Evolutionary conservation across 768 basidiomycete genomes (phyloP).

Genomic region (Cyathus striatus): DNA sequence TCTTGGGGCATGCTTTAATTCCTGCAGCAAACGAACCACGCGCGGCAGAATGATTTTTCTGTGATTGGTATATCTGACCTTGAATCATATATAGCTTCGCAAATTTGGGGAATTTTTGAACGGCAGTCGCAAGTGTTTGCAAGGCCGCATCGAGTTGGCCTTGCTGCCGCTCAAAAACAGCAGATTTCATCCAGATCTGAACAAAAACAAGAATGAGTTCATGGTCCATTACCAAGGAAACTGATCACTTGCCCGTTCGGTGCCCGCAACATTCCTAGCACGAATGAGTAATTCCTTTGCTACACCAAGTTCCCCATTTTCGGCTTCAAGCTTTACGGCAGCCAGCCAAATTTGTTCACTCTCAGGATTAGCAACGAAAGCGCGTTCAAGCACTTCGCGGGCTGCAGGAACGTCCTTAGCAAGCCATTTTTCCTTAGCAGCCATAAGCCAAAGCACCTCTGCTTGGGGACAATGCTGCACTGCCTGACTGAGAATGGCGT

Average conservation of each 20-base stretch:
- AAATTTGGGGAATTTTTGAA: slow-evolving; percentile 83
- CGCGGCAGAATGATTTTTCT: slow-evolving; percentile 56
- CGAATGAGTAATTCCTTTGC: slow-evolving; percentile 84
- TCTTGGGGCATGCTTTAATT: slow-evolving; percentile 85
- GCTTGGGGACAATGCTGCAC: slow-evolving; percentile 92
- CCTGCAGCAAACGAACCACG: slow-evolving; percentile 82
- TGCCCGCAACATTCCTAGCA: slow-evolving; percentile 87
- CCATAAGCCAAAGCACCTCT: slow-evolving; percentile 96
- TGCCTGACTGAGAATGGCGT: slow-evolving; percentile 76
- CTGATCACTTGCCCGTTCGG: slow-evolving; percentile 64
- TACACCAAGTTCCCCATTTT: slow-evolving; percentile 86
- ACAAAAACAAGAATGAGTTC: slow-evolving; percentile 4
- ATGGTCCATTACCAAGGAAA: neutral
- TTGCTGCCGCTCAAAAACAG: slow-evolving; percentile 91
- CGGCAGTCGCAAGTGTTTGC: slow-evolving; percentile 65
- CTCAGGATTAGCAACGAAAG: slow-evolving; percentile 93
- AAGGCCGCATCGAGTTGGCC: slow-evolving; percentile 70
- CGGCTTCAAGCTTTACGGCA: slow-evolving; percentile 93
- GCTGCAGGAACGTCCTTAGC: slow-evolving; percentile 86
- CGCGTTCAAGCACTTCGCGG: slow-evolving; percentile 79
- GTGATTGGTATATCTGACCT: slow-evolving; percentile 79
- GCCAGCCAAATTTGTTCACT: slow-evolving; percentile 98
- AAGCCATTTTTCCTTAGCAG: slow-evolving; percentile 96
- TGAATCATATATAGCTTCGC: slow-evolving; percentile 97
- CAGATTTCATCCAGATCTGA: slow-evolving; percentile 99